These are phyloP conservation scores for Hyaloscypha finlandica DNA, from an alignment of 495 filamentous ascomycete genomes.

Conservation along the genomic window DNA sequence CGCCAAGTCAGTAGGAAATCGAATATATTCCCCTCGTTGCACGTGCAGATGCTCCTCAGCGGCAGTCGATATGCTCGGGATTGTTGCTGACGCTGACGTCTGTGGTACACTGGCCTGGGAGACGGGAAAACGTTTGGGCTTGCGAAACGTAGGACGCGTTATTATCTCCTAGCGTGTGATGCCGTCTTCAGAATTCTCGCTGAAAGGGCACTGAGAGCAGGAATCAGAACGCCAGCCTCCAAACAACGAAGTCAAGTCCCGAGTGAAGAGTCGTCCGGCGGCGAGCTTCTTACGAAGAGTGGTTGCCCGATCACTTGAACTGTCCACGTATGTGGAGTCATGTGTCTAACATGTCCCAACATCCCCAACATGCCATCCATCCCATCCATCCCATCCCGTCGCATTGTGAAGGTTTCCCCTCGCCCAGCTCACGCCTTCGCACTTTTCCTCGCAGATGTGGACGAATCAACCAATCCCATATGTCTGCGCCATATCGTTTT, in stretches of 20 bases:
- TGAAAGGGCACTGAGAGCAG: not conserved
- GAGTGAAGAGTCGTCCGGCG: not conserved
- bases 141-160: not conserved
- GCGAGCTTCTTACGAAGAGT: not conserved
- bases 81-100: not conserved
- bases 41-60: not conserved
- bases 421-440: not conserved
- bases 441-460: conserved; percentile 1
- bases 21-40: not conserved
- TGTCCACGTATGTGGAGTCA: conserved; percentile 1
- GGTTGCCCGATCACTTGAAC: not conserved
- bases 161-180: not conserved
- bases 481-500: not conserved
- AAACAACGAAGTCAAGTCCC: not conserved
- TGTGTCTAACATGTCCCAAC: not conserved
- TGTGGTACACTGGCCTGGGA: not conserved
- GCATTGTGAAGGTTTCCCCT: not conserved
- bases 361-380: not conserved
- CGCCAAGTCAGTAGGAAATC: not conserved
- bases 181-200: not conserved
- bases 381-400: not conserved
- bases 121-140: conserved; percentile 1
- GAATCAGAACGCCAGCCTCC: not conserved
- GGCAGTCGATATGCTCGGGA: conserved; percentile 1
- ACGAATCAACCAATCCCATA: not conserved